Percentiles rank a stretch among this genome's conserved stretches.
These are phyloP conservation scores for Penicillium sp. DNA, from an alignment of 2,329 filamentous ascomycete genomes.

Conservation along the genomic window DNA sequence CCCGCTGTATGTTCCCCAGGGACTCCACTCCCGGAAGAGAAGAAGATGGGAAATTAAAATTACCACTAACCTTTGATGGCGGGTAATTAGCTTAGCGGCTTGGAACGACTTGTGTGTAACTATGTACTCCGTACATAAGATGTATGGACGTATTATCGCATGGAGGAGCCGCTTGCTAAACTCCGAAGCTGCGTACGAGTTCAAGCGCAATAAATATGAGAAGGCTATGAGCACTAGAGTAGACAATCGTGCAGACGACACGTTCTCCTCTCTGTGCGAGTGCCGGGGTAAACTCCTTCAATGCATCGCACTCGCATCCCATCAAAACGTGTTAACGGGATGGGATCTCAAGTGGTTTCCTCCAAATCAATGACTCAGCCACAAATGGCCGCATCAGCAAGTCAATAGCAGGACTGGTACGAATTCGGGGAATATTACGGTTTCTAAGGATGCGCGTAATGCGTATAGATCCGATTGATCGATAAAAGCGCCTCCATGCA, in stretches of 20 bases:
- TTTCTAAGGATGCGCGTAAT: background rate
- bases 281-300: background rate
- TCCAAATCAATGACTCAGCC: background rate
- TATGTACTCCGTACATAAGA: background rate
- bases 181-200: background rate
- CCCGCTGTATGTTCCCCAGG: background rate
- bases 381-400: background rate
- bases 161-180: background rate
- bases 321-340: background rate
- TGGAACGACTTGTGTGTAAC: background rate
- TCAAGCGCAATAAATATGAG: background rate
- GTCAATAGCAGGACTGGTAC: background rate
- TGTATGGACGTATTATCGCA: background rate
- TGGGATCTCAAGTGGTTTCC: background rate
- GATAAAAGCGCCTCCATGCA: constrained; percentile 1
- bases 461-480: background rate
- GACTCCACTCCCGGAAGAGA: background rate
- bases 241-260: background rate
- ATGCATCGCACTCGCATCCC: background rate
- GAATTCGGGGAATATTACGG: too few relatives aligned
- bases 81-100: background rate
- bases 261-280: background rate
- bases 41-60: background rate
- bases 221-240: too few relatives aligned
- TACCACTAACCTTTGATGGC: background rate